A percentile compares a stretch with the other conserved stretches of the same genome.
These are phyloP conservation scores for Talaromyces sp. DNA, from an alignment of 2,329 filamentous ascomycete species.

Conservation along the genomic window DNA sequence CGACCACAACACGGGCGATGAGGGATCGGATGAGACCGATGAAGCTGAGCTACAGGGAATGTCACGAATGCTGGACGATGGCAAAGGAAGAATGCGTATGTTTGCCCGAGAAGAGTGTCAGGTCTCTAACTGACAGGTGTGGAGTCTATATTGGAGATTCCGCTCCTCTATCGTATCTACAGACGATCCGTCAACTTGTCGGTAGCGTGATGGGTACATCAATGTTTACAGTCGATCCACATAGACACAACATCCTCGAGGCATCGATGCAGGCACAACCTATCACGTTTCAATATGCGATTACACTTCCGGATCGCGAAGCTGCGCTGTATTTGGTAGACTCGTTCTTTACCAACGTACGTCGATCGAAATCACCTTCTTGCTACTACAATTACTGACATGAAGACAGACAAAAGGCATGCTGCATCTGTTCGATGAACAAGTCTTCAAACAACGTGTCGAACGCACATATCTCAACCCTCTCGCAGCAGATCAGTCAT, in stretches of 20 bases:
- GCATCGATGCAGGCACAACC: constrained; percentile 42
- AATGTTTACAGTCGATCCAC: constrained; percentile 56
- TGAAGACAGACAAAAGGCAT: constrained; percentile 54
- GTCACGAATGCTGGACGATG: constrained; percentile 63
- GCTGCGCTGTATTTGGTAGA: constrained; percentile 54
- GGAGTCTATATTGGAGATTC: constrained; percentile 62
- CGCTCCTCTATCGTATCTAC: constrained; percentile 58
- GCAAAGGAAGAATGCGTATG: constrained; percentile 43
- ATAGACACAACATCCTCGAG: constrained; percentile 56
- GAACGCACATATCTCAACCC: constrained; percentile 55
- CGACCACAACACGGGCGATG: constrained; percentile 6
- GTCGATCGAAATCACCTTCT: constrained; percentile 19
- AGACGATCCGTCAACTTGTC: constrained; percentile 59
- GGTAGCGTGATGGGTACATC: constrained; percentile 53
- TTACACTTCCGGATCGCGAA: constrained; percentile 54
- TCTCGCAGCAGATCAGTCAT: constrained; percentile 47
- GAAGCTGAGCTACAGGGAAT: constrained; percentile 44
- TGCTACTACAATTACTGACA: background rate
- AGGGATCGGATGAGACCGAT: constrained; percentile 19
- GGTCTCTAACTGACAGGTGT: background rate
- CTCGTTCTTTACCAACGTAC: constrained; percentile 60
- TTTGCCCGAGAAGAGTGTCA: background rate
- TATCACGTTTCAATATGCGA: constrained; percentile 45
- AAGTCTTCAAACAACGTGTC: constrained; percentile 48
- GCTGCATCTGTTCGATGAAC: constrained; percentile 57